These are phyloP conservation scores for Dipteronia dyeriana DNA, from an alignment of 345 rosid species.

Conservation along the genomic window DNA sequence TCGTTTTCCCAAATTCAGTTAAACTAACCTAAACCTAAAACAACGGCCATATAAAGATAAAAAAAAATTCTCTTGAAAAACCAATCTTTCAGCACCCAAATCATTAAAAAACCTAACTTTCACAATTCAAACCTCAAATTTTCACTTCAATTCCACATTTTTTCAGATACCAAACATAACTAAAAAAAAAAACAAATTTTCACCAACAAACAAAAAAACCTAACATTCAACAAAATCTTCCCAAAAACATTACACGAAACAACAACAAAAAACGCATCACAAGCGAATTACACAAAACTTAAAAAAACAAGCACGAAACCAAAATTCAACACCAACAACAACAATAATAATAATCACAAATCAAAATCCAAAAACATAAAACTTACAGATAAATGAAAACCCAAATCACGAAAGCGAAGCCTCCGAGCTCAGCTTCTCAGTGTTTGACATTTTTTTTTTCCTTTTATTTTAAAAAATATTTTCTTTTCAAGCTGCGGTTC, in stretches of 20 bases:
- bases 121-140: slow-evolving; percentile 17
- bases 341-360: background rate
- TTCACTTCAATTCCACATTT: slow-evolving; percentile 16
- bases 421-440: slow-evolving; percentile 16
- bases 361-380: background rate
- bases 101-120: background rate
- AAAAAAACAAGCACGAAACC: slow-evolving; percentile 1
- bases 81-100: background rate
- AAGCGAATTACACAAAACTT: background rate
- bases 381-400: slow-evolving; percentile 20
- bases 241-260: background rate
- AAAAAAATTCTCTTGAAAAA: too few species aligned
- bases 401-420: slow-evolving; percentile 12
- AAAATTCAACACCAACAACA: background rate
- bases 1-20: background rate
- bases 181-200: background rate
- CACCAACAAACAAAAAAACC: background rate
- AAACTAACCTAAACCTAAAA: slow-evolving; percentile 6
- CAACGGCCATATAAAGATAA: background rate
- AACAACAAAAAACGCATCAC: background rate
- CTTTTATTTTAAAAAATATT: background rate
- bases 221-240: background rate
- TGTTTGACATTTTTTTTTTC: slow-evolving; percentile 16
- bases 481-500: background rate
- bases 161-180: slow-evolving; percentile 22